Evolutionary conservation across 1,284 basidiomycete genomes (phyloP).

Genomic region (Cryptococcus sp.): DNA sequence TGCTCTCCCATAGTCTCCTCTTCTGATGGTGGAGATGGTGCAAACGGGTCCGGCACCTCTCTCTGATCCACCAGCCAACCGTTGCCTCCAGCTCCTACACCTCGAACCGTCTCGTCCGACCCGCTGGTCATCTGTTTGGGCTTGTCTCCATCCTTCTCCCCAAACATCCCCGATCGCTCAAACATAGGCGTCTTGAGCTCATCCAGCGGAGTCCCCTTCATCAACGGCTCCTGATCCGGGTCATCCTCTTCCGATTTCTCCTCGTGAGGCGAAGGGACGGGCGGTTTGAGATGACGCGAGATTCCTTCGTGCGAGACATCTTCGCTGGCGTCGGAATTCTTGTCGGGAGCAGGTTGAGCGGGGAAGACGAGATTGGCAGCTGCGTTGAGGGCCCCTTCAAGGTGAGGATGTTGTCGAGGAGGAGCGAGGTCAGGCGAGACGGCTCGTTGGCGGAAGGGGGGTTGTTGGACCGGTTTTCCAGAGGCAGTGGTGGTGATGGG

Average conservation of each 20-base stretch:
- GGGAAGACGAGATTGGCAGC: conserved; percentile 30
- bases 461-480: too few species aligned
- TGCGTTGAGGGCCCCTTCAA: conserved; percentile 25
- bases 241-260: conserved; percentile 10
- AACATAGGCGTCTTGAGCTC: conserved; percentile 23
- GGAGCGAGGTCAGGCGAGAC: too few species aligned
- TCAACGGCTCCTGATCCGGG: conserved; percentile 19
- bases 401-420: conserved; percentile 11
- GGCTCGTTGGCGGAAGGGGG: too few species aligned
- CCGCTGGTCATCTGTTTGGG: not conserved
- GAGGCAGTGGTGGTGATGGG: too few species aligned
- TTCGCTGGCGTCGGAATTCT: conserved; percentile 5
- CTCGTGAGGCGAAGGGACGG: not conserved
- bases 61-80: too few species aligned
- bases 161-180: conserved; percentile 4
- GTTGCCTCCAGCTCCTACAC: not conserved
- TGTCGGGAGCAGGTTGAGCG: conserved; percentile 9
- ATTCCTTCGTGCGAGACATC: conserved; percentile 7
- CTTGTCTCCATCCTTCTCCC: not conserved
- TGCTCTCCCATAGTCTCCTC: too few species aligned
- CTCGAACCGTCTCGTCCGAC: too few species aligned
- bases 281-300: not conserved
- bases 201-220: conserved; percentile 26
- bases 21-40: not conserved
- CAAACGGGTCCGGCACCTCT: not conserved